A percentile compares a stretch with the other conserved stretches of the same genome.
phyloP scores from a whole-genome alignment of 805 yeast species.

The Ogataea paradorogensis region DNA sequence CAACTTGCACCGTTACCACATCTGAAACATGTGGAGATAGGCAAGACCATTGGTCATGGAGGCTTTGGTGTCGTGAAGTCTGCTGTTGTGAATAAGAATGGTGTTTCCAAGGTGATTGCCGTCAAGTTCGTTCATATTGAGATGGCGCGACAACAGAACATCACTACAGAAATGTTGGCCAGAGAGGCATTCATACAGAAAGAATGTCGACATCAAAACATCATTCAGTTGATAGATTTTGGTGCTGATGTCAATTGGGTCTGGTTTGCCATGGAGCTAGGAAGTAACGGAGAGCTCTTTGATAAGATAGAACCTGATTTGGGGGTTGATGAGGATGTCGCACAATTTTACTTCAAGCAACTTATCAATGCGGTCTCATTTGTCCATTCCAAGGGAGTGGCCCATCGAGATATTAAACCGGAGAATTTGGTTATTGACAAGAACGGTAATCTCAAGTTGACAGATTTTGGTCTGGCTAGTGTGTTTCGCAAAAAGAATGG shows the following conservation, averaged over 20 bases:
- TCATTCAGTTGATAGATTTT: conserved; percentile 52
- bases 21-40: conserved; percentile 44
- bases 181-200: conserved; percentile 60
- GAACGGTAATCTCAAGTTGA: conserved; percentile 64
- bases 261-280: conserved; percentile 67
- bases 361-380: conserved; percentile 57
- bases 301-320: conserved; percentile 76
- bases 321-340: conserved; percentile 63
- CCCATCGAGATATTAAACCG: conserved; percentile 68
- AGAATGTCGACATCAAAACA: conserved; percentile 58
- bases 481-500: conserved; percentile 52
- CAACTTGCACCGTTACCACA: conserved; percentile 48
- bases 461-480: conserved; percentile 75
- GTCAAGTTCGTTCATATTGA: conserved; percentile 51
- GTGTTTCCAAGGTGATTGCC: conserved; percentile 46
- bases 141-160: conserved; percentile 32
- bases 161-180: conserved; percentile 37
- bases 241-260: conserved; percentile 55
- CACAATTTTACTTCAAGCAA: conserved; percentile 68
- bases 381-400: conserved; percentile 61
- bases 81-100: conserved; percentile 38
- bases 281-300: conserved; percentile 73
- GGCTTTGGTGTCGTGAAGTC: conserved; percentile 62
- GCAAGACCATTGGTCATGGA: conserved; percentile 62
- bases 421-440: conserved; percentile 64